Evolutionary conservation across 768 basidiomycete genomes (phyloP).

Genomic region (Cubamyces lactineus): DNA sequence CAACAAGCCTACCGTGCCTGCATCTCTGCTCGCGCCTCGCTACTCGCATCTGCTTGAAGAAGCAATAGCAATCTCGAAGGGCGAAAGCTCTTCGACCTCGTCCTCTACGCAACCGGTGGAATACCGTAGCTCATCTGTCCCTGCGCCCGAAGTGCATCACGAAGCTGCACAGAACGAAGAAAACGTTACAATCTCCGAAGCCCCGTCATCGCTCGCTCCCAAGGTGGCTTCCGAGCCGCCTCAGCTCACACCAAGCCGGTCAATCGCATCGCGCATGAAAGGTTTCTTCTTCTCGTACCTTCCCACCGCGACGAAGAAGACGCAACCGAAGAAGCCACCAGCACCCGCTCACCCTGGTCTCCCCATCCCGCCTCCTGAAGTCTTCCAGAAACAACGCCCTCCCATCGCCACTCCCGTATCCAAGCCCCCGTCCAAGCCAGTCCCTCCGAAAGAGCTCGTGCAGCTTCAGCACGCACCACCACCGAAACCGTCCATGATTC

Average conservation of each 20-base stretch:
- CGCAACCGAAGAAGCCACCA: constrained; percentile 29
- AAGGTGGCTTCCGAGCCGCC: constrained; percentile 4
- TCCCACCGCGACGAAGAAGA: constrained; percentile 49
- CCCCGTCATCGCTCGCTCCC: not conserved
- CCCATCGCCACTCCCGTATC: constrained; percentile 64
- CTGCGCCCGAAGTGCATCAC: constrained; percentile 7
- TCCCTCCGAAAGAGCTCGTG: constrained; percentile 68
- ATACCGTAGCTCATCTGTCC: constrained; percentile 19
- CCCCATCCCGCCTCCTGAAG: constrained; percentile 57
- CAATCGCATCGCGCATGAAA: constrained; percentile 55
- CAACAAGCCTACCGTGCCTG: constrained; percentile 37
- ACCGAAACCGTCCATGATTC: constrained; percentile 46
- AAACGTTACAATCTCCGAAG: not conserved
- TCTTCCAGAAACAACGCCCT: constrained; percentile 52
- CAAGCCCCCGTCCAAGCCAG: constrained; percentile 46
- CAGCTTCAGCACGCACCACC: constrained; percentile 57
- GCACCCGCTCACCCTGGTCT: constrained; percentile 43
- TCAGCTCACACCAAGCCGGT: constrained; percentile 34
- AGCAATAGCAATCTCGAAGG: constrained; percentile 43
- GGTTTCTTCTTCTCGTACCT: constrained; percentile 66
- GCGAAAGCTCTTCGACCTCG: constrained; percentile 9
- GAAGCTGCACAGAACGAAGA: not conserved
- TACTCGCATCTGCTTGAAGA: constrained; percentile 64
- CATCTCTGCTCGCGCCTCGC: constrained; percentile 52
- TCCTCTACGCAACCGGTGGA: constrained; percentile 8